A percentile compares a stretch with the other conserved stretches of the same genome.
Conservation (phyloP, 2,329 filamentous ascomycete species). For the Colletotrichum somersetense region DNA sequence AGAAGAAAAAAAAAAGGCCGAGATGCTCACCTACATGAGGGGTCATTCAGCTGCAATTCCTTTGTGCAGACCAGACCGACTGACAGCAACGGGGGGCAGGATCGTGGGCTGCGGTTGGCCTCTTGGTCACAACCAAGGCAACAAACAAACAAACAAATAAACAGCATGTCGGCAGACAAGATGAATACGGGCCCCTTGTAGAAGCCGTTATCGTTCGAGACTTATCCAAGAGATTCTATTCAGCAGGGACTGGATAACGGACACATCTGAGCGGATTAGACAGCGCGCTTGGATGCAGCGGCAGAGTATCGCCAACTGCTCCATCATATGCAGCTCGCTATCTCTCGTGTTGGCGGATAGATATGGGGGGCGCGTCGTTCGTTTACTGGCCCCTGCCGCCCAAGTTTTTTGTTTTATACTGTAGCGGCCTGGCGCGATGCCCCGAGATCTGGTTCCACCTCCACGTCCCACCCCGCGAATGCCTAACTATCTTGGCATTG, state of each 20-base stretch:
- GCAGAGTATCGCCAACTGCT: neutral
- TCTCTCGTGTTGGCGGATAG: neutral
- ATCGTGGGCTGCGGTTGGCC: slow-evolving; percentile 3
- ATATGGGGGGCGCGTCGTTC: slow-evolving; percentile 10
- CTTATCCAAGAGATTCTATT: neutral
- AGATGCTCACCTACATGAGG: neutral
- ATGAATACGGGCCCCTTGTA: slow-evolving; percentile 28
- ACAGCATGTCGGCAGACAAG: slow-evolving; percentile 5
- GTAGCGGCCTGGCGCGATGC: slow-evolving; percentile 23
- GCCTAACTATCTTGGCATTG: no score
- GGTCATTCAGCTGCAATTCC: neutral
- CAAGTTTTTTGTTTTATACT: neutral
- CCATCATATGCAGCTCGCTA: no score
- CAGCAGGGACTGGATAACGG: slow-evolving; percentile 1
- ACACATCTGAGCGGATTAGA: slow-evolving; percentile 30
- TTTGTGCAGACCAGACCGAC: neutral
- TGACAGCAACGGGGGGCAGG: neutral
- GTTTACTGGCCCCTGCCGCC: neutral
- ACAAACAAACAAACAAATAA: neutral
- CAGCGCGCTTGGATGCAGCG: slow-evolving; percentile 33
- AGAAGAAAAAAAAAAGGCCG: neutral
- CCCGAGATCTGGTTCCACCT: slow-evolving; percentile 15
- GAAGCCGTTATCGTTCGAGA: slow-evolving; percentile 26
- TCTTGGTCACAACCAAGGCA: neutral
- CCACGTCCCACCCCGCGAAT: slow-evolving; percentile 5